These are phyloP conservation scores for Diaporthe eres DNA, from an alignment of 2,329 filamentous ascomycete genomes.

Conservation along the genomic window DNA sequence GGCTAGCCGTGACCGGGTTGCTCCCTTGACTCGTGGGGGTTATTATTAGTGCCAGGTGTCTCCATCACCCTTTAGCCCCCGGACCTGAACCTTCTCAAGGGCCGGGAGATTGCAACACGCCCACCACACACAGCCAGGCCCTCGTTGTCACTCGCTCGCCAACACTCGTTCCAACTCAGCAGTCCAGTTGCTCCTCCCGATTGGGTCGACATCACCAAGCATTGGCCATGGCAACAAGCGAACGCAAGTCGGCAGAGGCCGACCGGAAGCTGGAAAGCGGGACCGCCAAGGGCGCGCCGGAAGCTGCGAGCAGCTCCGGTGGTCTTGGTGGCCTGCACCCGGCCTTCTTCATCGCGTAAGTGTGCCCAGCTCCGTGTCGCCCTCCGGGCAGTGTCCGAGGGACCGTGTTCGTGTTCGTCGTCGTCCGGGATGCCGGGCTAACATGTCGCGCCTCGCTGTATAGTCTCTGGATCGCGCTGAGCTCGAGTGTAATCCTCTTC, in stretches of 20 bases:
- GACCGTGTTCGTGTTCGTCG: neutral
- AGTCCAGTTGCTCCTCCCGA: neutral
- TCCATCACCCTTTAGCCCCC: neutral
- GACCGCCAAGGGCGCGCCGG: slow-evolving; percentile 30
- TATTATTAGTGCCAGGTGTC: slow-evolving; percentile 30
- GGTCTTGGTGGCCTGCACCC: slow-evolving; percentile 68
- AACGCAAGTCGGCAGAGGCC: slow-evolving; percentile 41
- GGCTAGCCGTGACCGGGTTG: neutral
- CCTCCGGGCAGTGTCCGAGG: neutral
- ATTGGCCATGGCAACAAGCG: slow-evolving; percentile 38
- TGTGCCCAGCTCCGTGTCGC: slow-evolving; percentile 40
- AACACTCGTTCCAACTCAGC: neutral
- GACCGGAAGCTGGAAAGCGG: slow-evolving; percentile 42
- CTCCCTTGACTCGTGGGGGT: slow-evolving; percentile 24
- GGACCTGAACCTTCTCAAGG: neutral
- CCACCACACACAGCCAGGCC: neutral
- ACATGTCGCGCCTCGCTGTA: neutral
- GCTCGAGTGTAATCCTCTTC: slow-evolving; percentile 92
- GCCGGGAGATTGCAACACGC: slow-evolving; percentile 3
- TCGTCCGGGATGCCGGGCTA: neutral
- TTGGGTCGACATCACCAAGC: neutral
- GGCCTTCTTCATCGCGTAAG: slow-evolving; percentile 80
- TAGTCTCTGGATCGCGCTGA: slow-evolving; percentile 90
- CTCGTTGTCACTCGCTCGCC: neutral
- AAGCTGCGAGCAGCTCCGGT: slow-evolving; percentile 32